Conservation (phyloP, 1,139 yeast genomes). For the Hansenula anomala region DNA sequence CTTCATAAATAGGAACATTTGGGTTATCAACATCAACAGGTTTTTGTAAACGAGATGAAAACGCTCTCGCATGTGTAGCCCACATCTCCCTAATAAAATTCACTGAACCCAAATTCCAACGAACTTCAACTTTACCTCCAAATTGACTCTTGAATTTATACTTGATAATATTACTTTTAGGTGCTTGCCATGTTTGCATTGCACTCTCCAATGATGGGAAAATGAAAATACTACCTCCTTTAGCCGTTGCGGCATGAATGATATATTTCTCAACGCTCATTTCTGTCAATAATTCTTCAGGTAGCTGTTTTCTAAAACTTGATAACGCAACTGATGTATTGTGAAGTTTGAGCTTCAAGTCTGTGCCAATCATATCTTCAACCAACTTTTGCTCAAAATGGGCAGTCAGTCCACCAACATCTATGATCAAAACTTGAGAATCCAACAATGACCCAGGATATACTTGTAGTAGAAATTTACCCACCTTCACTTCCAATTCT, state of each 20-base stretch:
- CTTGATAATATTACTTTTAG: constrained; percentile 43
- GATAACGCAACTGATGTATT: constrained; percentile 67
- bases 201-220: constrained; percentile 72
- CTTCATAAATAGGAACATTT: constrained; percentile 27
- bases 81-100: constrained; percentile 90
- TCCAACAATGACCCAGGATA: constrained; percentile 78
- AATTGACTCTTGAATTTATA: constrained; percentile 66
- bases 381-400: constrained; percentile 55
- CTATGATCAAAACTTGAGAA: constrained; percentile 63
- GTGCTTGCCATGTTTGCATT: constrained; percentile 70
- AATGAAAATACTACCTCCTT: constrained; percentile 75
- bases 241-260: constrained; percentile 49
- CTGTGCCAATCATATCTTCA: constrained; percentile 39
- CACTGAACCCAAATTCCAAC: constrained; percentile 94
- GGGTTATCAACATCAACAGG: constrained; percentile 17
- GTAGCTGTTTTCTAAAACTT: constrained; percentile 38
- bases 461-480: constrained; percentile 52
- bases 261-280: constrained; percentile 54
- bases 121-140: constrained; percentile 85
- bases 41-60: constrained; percentile 43
- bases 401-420: constrained; percentile 56
- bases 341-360: constrained; percentile 43
- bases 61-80: constrained; percentile 64
- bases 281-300: constrained; percentile 40
- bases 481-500: constrained; percentile 56